Conservation (phyloP, 2,329 filamentous ascomycete genomes). For the Verticillium albo-atrum region DNA sequence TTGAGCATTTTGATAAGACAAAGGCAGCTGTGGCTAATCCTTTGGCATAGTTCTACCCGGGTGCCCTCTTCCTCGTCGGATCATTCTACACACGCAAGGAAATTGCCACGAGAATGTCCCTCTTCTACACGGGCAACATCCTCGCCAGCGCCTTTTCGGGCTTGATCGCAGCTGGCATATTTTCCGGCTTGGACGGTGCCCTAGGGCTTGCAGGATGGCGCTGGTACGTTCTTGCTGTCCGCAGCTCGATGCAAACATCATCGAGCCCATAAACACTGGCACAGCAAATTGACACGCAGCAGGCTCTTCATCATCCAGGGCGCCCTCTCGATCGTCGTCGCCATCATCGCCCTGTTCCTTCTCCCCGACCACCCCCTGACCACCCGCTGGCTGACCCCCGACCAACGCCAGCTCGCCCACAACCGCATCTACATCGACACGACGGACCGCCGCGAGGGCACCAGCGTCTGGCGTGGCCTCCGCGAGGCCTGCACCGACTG, state of each 20-base stretch:
- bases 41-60: constrained; percentile 28
- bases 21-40: background rate
- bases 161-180: constrained; percentile 37
- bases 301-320: constrained; percentile 24
- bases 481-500: constrained; percentile 17
- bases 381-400: constrained; percentile 26
- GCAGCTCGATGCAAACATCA: background rate
- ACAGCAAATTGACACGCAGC: background rate
- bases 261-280: too few species aligned
- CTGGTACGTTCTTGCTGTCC: constrained; percentile 12
- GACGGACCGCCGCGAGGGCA: constrained; percentile 23
- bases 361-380: constrained; percentile 21
- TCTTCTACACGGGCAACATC: constrained; percentile 37
- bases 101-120: constrained; percentile 33
- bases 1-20: background rate
- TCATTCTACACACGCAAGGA: constrained; percentile 51
- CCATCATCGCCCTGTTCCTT: constrained; percentile 13
- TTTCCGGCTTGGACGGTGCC: constrained; percentile 21
- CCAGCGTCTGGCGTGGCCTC: constrained; percentile 29
- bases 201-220: constrained; percentile 22
- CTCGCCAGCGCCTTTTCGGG: constrained; percentile 33
- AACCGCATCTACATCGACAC: constrained; percentile 27
- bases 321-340: constrained; percentile 14
- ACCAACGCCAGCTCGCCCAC: constrained; percentile 35
- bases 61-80: constrained; percentile 35